These are phyloP conservation scores for Penicillium alfredii DNA, from an alignment of 495 filamentous ascomycete genomes.

Conservation along the genomic window DNA sequence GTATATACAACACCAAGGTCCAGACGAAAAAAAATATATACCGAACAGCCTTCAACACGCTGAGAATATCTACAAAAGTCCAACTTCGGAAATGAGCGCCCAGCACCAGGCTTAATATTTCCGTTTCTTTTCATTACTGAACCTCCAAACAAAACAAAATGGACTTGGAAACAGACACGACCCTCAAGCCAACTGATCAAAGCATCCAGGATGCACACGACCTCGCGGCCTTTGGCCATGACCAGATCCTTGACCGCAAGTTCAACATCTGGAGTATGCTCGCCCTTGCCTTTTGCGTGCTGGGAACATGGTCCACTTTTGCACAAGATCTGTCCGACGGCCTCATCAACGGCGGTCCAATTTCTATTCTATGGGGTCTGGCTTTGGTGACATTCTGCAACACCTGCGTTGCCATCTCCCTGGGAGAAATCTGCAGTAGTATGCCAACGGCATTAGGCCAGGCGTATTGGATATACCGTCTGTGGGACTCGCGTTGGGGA, in stretches of 20 bases:
- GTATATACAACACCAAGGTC: neutral
- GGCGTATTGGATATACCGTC: constrained; percentile 40
- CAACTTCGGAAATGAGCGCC: too few species aligned
- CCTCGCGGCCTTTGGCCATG: constrained; percentile 45
- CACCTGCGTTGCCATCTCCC: constrained; percentile 38
- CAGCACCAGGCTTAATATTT: too few species aligned
- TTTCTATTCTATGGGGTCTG: constrained; percentile 45
- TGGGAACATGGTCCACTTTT: constrained; percentile 44
- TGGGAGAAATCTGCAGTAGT: constrained; percentile 41
- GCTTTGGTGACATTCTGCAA: constrained; percentile 39
- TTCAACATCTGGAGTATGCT: constrained; percentile 46
- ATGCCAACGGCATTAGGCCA: constrained; percentile 44
- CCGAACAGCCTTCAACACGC: too few species aligned
- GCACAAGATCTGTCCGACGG: constrained; percentile 40
- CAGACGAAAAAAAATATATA: too few species aligned
- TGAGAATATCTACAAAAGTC: too few species aligned
- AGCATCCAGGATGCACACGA: constrained; percentile 42
- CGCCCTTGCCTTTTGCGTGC: constrained; percentile 38
- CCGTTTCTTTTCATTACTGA: too few species aligned
- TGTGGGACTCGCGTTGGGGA: constrained; percentile 30
- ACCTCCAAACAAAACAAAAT: constrained; percentile 14
- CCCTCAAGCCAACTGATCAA: constrained; percentile 31
- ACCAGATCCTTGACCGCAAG: constrained; percentile 42
- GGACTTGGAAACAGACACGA: constrained; percentile 29
- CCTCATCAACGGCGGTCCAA: constrained; percentile 38